Percentiles rank a stretch among this genome's conserved stretches.
Conservation (phyloP, 371 early-diverging fungal species). For the Entomophthora muscae region DNA sequence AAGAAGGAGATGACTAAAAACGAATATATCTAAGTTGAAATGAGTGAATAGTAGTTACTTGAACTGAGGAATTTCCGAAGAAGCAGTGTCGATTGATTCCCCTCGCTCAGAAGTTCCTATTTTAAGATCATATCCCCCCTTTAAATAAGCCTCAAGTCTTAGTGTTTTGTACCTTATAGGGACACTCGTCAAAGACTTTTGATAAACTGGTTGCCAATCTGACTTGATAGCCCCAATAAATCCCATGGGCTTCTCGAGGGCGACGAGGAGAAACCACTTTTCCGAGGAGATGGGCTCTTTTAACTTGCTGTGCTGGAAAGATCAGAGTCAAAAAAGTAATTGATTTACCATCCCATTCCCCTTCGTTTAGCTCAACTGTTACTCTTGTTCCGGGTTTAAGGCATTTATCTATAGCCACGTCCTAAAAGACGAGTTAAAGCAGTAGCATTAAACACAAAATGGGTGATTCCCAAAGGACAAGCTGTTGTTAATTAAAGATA, state of each 20-base stretch:
- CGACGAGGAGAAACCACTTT: constrained; percentile 38
- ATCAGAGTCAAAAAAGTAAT: too few species aligned
- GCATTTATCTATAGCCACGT: too few species aligned
- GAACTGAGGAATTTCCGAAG: constrained; percentile 14
- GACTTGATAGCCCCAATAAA: constrained; percentile 64
- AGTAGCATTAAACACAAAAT: too few species aligned
- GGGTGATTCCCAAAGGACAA: too few species aligned
- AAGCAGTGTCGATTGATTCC: constrained; percentile 19
- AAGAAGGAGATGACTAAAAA: constrained; percentile 39
- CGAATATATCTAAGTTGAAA: too few species aligned
- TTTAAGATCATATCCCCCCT: constrained; percentile 47
- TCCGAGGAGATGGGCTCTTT: constrained; percentile 22
- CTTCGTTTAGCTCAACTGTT: too few species aligned
- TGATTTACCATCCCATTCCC: too few species aligned
- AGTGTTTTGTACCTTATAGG: constrained; percentile 25
- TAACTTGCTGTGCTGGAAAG: too few species aligned
- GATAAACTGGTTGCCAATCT: constrained; percentile 39
- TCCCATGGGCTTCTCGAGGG: constrained; percentile 36
- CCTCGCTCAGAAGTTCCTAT: constrained; percentile 49
- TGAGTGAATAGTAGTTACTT: constrained; percentile 12
- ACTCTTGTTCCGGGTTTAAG: too few species aligned
- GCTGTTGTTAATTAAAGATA: too few species aligned
- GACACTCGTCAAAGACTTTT: constrained; percentile 38
- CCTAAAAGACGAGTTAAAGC: too few species aligned
- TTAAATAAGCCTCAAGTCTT: background rate